A percentile compares a stretch with the other conserved stretches of the same genome.
Evolutionary conservation across 73 alveolate genomes (phyloP).

Genomic region (Paramecium octaurelia): DNA sequence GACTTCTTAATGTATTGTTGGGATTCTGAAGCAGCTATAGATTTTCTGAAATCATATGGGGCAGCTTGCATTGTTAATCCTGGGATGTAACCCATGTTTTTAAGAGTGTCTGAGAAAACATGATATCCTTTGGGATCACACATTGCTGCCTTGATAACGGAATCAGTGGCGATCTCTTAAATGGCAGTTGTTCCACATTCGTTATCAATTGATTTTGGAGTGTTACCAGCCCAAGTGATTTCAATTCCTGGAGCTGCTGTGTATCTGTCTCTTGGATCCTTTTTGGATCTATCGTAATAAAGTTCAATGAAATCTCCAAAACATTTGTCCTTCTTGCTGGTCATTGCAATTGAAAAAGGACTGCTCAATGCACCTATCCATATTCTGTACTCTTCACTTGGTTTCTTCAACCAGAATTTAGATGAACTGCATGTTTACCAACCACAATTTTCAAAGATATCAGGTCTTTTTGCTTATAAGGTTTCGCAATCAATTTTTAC

Average conservation of each 20-base stretch:
- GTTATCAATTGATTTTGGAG: conserved; percentile 31
- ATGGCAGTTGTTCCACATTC: conserved; percentile 59
- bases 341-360: conserved; percentile 20
- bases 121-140: conserved; percentile 52
- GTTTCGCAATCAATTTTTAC: conserved; percentile 56
- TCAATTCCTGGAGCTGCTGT: conserved; percentile 27
- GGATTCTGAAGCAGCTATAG: conserved; percentile 56
- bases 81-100: conserved; percentile 44
- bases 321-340: conserved; percentile 41
- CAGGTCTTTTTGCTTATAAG: conserved; percentile 23
- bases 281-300: conserved; percentile 1
- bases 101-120: background rate
- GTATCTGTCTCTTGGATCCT: conserved; percentile 39
- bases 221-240: conserved; percentile 54
- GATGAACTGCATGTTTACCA: conserved; percentile 55
- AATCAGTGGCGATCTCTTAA: conserved; percentile 40
- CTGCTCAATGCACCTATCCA: conserved; percentile 40
- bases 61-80: conserved; percentile 56
- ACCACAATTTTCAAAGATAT: conserved; percentile 54
- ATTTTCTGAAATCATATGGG: conserved; percentile 56
- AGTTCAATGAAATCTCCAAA: conserved; percentile 55
- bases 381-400: conserved; percentile 53
- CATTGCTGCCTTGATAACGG: conserved; percentile 21
- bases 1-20: conserved; percentile 19
- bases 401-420: conserved; percentile 49